Percentiles rank a stretch among this genome's conserved stretches.
Conservation (phyloP, 257 asterid genomes). For the Coffea eugenioides region DNA sequence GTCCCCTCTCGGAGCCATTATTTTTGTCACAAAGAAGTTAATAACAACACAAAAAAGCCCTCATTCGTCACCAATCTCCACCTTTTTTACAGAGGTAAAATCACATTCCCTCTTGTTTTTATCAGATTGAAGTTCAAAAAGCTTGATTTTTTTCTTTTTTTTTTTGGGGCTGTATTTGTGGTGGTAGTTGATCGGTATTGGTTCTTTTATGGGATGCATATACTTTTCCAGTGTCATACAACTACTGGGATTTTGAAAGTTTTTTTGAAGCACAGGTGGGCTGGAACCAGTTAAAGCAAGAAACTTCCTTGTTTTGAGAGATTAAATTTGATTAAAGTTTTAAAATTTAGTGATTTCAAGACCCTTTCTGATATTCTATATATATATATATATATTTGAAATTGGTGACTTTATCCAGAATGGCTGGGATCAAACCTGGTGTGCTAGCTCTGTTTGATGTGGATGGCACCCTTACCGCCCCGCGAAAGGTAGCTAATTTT, state of each 20-base stretch:
- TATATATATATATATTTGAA: not conserved
- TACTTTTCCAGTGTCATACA: not conserved
- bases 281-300: not conserved
- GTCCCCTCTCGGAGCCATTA: not conserved
- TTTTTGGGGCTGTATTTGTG: not conserved
- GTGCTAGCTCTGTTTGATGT: constrained; percentile 90
- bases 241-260: not conserved
- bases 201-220: not conserved
- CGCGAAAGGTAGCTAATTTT: constrained; percentile 56
- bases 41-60: not conserved
- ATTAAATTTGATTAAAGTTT: not conserved
- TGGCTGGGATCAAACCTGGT: constrained; percentile 68
- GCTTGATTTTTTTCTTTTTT: not conserved
- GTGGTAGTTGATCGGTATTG: not conserved
- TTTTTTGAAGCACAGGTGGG: not conserved
- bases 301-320: not conserved
- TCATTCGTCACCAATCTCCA: not conserved
- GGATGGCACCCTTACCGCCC: constrained; percentile 97
- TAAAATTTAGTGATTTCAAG: not conserved
- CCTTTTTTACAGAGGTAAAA: not conserved
- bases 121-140: not conserved
- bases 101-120: not conserved
- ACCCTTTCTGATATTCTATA: not conserved
- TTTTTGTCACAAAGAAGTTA: no score
- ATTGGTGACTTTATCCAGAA: constrained; percentile 16